Evolutionary conservation across 305 asterid species (phyloP).

Genomic region (Rubia tinctorum): DNA sequence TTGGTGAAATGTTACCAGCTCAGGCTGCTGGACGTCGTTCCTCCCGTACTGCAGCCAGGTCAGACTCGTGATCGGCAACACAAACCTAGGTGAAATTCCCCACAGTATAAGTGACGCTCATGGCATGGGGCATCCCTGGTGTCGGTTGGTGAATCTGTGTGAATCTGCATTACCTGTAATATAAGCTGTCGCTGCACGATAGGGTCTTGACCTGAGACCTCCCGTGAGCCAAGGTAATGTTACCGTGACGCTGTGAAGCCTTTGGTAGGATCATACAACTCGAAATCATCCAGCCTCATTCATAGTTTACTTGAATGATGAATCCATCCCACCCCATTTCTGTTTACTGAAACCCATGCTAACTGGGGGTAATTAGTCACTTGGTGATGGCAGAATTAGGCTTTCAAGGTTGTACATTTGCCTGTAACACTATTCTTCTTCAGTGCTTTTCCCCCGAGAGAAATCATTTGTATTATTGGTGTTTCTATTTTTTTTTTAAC

Average conservation of each 20-base stretch:
- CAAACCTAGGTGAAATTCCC: background rate
- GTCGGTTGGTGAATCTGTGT: background rate
- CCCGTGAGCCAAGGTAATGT: background rate
- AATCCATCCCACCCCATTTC: too few relatives aligned
- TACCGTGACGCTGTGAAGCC: background rate
- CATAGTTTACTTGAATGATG: background rate
- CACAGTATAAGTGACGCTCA: too few relatives aligned
- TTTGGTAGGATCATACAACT: background rate
- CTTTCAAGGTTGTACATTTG: background rate
- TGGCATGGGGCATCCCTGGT: background rate
- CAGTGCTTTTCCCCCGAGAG: background rate
- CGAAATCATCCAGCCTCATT: background rate
- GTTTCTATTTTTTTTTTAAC: background rate
- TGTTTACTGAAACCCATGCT: background rate
- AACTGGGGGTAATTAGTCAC: background rate
- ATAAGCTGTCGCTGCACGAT: background rate
- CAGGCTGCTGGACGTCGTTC: constrained; percentile 99
- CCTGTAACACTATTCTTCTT: background rate
- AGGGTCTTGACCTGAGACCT: too few relatives aligned
- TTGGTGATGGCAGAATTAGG: background rate
- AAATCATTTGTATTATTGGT: background rate
- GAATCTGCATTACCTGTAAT: too few relatives aligned
- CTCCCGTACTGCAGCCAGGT: constrained; percentile 73
- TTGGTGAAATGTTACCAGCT: constrained; percentile 96
- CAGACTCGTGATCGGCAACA: constrained; percentile 43